Conservation (phyloP, 192 early-diverging fungal species). For the Funneliformis mosseae region DNA sequence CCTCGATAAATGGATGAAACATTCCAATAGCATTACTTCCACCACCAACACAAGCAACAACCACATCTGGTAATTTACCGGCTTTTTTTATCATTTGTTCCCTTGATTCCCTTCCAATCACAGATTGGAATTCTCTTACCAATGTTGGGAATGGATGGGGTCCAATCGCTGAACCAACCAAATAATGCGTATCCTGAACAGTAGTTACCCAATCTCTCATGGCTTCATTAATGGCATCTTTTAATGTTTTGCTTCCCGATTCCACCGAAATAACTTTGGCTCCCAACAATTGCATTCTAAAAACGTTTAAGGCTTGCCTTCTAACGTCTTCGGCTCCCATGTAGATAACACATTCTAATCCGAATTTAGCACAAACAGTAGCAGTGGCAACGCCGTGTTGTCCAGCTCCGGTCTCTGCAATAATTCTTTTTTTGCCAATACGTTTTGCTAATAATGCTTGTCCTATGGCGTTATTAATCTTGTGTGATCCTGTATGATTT, state of each 20-base stretch:
- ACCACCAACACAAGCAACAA: conserved; percentile 97
- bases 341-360: conserved; percentile 94
- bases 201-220: conserved; percentile 99
- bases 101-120: conserved; percentile 90
- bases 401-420: conserved; percentile 98
- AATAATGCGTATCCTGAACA: conserved; percentile 89
- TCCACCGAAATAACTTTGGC: conserved; percentile 87
- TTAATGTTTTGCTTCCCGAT: conserved; percentile 76
- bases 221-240: conserved; percentile 99
- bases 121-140: conserved; percentile 97
- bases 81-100: conserved; percentile 81
- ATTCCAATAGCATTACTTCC: conserved; percentile 97
- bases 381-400: conserved; percentile 99
- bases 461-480: conserved; percentile 98
- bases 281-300: conserved; percentile 92
- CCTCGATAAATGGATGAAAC: conserved; percentile 93
- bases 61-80: conserved; percentile 85
- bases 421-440: conserved; percentile 94
- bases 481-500: conserved; percentile 99
- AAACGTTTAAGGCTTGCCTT: conserved; percentile 93
- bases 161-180: conserved; percentile 96
- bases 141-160: conserved; percentile 97
- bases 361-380: conserved; percentile 97
- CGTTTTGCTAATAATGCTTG: conserved; percentile 86
- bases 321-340: conserved; percentile 98